Conservation (phyloP, 2,329 filamentous ascomycete species). For the Arthrobotrys conoides region DNA sequence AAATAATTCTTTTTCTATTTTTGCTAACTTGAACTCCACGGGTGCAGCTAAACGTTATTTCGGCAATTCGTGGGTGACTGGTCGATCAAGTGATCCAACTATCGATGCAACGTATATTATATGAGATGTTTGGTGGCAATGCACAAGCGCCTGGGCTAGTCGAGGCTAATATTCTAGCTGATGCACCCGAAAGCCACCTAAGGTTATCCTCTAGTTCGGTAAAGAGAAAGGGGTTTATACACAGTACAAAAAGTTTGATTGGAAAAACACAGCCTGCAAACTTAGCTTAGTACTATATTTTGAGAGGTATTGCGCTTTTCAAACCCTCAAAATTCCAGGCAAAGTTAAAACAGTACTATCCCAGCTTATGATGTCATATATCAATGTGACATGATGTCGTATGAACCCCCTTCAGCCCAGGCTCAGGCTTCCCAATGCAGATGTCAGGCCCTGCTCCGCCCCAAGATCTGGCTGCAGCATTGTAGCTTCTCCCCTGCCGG, state of each 20-base stretch:
- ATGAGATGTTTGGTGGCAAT: not conserved
- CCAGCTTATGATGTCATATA: slow-evolving; percentile 1
- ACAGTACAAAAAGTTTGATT: no score
- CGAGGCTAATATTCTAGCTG: no score
- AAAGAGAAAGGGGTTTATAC: no score
- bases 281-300: no score
- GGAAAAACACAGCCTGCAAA: no score
- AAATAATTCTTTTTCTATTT: not conserved
- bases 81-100: not conserved
- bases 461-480: not conserved
- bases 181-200: no score
- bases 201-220: no score
- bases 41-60: not conserved
- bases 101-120: not conserved
- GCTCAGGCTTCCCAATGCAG: not conserved
- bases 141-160: not conserved
- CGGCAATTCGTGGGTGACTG: not conserved
- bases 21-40: not conserved
- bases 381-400: slow-evolving; percentile 16
- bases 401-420: not conserved
- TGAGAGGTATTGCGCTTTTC: slow-evolving; percentile 4
- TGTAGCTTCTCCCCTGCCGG: not conserved
- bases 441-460: not conserved
- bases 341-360: not conserved
- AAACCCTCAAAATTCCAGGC: not conserved